Conservation (phyloP, 202 grass and related monocot genomes). For the Hordeum pubiflorum region DNA sequence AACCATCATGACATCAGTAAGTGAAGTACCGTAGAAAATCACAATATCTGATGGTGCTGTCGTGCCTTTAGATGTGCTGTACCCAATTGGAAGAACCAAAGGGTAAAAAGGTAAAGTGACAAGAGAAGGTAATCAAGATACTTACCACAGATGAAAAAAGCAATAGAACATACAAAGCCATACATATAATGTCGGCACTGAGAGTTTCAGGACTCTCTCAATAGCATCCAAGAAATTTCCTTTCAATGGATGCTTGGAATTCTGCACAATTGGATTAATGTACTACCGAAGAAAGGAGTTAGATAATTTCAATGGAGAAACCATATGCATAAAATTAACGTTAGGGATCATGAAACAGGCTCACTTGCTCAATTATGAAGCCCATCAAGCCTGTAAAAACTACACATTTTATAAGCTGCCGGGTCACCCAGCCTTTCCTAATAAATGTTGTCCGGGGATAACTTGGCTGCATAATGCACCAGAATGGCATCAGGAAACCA, state of each 20-base stretch:
- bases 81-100: not conserved
- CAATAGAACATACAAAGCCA: slow-evolving; percentile 99
- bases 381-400: slow-evolving; percentile 95
- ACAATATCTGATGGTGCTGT: not conserved
- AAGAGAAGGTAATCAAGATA: slow-evolving; percentile 11
- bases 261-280: slow-evolving; percentile 96
- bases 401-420: slow-evolving; percentile 79
- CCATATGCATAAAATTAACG: not conserved
- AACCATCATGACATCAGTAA: not conserved
- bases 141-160: slow-evolving; percentile 98
- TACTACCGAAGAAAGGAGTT: slow-evolving; percentile 51
- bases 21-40: not conserved
- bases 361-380: slow-evolving; percentile 97
- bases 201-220: slow-evolving; percentile 93
- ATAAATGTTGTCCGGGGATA: slow-evolving; percentile 72
- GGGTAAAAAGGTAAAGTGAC: not conserved
- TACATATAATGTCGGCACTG: slow-evolving; percentile 89
- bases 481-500: slow-evolving; percentile 16
- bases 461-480: slow-evolving; percentile 53
- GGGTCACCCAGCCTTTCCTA: slow-evolving; percentile 80
- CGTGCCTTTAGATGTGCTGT: not conserved
- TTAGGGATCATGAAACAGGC: slow-evolving; percentile 11
- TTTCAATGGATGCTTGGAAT: slow-evolving; percentile 91
- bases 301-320: not conserved
- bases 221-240: slow-evolving; percentile 88